Conservation (phyloP, 2,329 filamentous ascomycete species). For the Talaromyces islandicus region DNA sequence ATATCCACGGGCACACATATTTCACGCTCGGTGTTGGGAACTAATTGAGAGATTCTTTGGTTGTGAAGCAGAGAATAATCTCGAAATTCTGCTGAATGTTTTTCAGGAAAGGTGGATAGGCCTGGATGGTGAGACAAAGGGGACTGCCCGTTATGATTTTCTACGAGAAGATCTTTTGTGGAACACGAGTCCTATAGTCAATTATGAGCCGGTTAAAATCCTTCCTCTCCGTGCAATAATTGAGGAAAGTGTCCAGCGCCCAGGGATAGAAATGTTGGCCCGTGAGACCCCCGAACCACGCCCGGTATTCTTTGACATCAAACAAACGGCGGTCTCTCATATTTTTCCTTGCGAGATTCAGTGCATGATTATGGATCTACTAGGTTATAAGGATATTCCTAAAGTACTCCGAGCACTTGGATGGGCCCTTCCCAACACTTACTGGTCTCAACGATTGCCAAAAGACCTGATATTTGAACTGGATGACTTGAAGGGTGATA, state of each 20-base stretch:
- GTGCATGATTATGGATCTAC: slow-evolving; percentile 10
- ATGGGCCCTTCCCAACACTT: slow-evolving; percentile 1
- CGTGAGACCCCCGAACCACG: neutral
- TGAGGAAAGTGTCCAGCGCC: slow-evolving; percentile 6
- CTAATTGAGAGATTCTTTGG: slow-evolving; percentile 1
- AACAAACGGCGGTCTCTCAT: too few species aligned
- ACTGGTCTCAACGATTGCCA: slow-evolving; percentile 2
- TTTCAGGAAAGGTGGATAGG: neutral
- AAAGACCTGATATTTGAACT: slow-evolving; percentile 3
- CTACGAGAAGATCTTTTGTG: neutral
- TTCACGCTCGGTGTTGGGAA: slow-evolving; percentile 5
- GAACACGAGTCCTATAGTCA: neutral
- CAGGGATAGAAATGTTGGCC: neutral
- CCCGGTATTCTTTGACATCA: slow-evolving; percentile 3
- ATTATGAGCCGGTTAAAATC: slow-evolving; percentile 4
- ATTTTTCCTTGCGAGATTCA: slow-evolving; percentile 19
- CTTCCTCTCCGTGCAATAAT: slow-evolving; percentile 4
- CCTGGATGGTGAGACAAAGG: neutral
- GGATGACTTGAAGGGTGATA: neutral
- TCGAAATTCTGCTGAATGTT: neutral
- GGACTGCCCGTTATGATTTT: neutral
- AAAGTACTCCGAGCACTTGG: slow-evolving; percentile 1
- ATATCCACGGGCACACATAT: neutral
- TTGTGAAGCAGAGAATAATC: neutral
- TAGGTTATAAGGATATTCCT: slow-evolving; percentile 4